Base-by-base conservation (phyloP, 306 rosid species). In the Rosa multiflora region DNA sequence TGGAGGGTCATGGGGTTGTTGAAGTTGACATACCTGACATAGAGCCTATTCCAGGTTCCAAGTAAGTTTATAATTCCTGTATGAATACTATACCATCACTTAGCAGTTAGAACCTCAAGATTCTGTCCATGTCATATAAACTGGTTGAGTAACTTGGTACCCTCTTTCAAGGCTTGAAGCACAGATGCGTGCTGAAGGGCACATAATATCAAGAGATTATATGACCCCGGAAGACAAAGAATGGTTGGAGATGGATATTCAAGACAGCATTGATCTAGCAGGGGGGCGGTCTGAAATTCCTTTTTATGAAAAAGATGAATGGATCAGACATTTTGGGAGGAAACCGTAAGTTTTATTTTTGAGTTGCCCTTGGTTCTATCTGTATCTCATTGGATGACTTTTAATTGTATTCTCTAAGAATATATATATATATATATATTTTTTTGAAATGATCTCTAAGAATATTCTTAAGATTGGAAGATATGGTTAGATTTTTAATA, bases 171-270 rank as follows among this genome's bases (percentile, higher is more conserved):
- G 99, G 89, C 99, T 91, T 53, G 99, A 95, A 88, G 88, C 81
- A 69, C 67, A 90, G 83, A 95, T 92, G 99, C 98, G 99, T 55
- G 94, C 91, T 71, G 80, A 91, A 84, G 99, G 97, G 81, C 89
- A 78, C 83, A 85, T 91, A 79, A 84, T 95, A 74, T 58, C 87
- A 44, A 88, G 90, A 90, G 98, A 95, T 85, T 95, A 75, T 84
- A 88, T 88, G 92, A 73, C 89, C 73, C 90, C 88, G 2, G 96
- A 95, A 83, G 99, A 95, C 78, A 88, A 82, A 81, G 86, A 86
- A 76, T 95, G 99, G 99, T 92, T 95, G 63, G 94, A 92, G 86
- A 95, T 84, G 97, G 99, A 95, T 89, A 89, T 92, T 79, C 96
- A 95, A 86, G 99, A 95, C 81, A 90, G 87, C 83, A 81, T 83